Evolutionary conservation across 495 filamentous ascomycete species (phyloP).

Genomic region (Xylaria venustula): DNA sequence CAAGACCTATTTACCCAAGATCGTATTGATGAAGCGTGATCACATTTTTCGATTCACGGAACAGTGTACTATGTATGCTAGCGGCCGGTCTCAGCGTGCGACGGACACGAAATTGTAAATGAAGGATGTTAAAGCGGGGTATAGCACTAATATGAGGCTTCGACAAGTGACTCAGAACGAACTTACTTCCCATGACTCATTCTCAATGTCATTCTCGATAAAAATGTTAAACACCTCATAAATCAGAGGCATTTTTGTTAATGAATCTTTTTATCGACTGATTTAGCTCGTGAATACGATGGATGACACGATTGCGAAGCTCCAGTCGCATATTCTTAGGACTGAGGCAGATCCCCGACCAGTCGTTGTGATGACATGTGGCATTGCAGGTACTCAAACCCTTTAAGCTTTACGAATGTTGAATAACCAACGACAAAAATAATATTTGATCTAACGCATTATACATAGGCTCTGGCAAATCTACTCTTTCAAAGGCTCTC

Average conservation of each 20-base stretch:
- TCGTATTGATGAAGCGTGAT: no score
- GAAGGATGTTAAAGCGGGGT: background rate
- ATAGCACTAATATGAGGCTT: background rate
- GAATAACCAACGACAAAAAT: background rate
- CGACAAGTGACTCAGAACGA: background rate
- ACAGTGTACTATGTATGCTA: no score
- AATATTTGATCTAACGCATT: background rate
- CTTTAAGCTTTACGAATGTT: background rate
- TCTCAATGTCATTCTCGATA: background rate
- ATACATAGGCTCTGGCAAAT: constrained; percentile 17
- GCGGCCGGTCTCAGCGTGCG: no score
- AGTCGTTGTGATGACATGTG: constrained; percentile 21
- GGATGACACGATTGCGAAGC: constrained; percentile 2
- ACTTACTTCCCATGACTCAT: no score
- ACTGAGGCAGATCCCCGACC: constrained; percentile 10
- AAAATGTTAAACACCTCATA: no score
- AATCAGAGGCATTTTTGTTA: no score
- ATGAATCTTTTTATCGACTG: no score
- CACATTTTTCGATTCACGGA: no score
- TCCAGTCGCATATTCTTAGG: constrained; percentile 11
- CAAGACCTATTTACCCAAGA: no score
- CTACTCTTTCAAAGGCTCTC: constrained; percentile 18
- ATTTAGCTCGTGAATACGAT: constrained; percentile 8
- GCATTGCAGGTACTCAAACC: constrained; percentile 19
- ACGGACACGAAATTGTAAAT: background rate